Evolutionary conservation across 2,329 filamentous ascomycete genomes (phyloP).

Genomic region (Clathrospora elynae): DNA sequence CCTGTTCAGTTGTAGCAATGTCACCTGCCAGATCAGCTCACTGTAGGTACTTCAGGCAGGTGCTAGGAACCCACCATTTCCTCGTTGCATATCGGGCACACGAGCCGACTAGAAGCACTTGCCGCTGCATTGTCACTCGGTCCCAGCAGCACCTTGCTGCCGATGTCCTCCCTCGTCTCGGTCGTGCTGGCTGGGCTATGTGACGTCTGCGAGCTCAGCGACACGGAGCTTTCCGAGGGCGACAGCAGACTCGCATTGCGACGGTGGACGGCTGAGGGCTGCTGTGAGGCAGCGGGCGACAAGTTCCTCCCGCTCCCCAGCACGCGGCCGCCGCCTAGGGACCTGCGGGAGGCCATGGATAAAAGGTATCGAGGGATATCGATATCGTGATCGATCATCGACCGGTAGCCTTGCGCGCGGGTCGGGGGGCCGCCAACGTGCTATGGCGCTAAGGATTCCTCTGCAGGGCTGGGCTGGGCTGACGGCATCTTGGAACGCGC

Average conservation of each 20-base stretch:
- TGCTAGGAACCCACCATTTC: slow-evolving; percentile 74
- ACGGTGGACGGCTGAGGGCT: slow-evolving; percentile 38
- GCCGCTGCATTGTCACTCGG: slow-evolving; percentile 62
- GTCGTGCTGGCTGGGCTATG: slow-evolving; percentile 72
- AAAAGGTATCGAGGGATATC: slow-evolving; percentile 24
- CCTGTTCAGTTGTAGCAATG: slow-evolving; percentile 83
- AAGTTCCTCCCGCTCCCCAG: slow-evolving; percentile 85
- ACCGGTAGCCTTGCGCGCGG: slow-evolving; percentile 12
- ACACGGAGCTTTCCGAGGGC: slow-evolving; percentile 74
- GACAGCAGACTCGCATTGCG: slow-evolving; percentile 59
- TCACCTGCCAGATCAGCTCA: slow-evolving; percentile 65
- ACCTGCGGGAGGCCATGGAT: slow-evolving; percentile 59
- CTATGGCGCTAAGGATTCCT: slow-evolving; percentile 26
- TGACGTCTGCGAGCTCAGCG: slow-evolving; percentile 76
- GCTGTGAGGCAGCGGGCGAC: slow-evolving; percentile 62
- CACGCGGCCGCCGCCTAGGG: slow-evolving; percentile 86
- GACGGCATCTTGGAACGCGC: slow-evolving; percentile 12
- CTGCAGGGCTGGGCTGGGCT: slow-evolving; percentile 15
- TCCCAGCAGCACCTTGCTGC: slow-evolving; percentile 76
- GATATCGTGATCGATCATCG: slow-evolving; percentile 1
- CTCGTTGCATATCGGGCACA: slow-evolving; percentile 97
- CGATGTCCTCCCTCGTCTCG: slow-evolving; percentile 72
- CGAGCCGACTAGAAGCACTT: slow-evolving; percentile 69
- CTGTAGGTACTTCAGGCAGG: slow-evolving; percentile 14
- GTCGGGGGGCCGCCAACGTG: slow-evolving; percentile 20